Evolutionary conservation across 495 filamentous ascomycete genomes (phyloP), one percentile per base, ranked within the genome.

Genomic region (Trichoderma asperelloides): DNA sequence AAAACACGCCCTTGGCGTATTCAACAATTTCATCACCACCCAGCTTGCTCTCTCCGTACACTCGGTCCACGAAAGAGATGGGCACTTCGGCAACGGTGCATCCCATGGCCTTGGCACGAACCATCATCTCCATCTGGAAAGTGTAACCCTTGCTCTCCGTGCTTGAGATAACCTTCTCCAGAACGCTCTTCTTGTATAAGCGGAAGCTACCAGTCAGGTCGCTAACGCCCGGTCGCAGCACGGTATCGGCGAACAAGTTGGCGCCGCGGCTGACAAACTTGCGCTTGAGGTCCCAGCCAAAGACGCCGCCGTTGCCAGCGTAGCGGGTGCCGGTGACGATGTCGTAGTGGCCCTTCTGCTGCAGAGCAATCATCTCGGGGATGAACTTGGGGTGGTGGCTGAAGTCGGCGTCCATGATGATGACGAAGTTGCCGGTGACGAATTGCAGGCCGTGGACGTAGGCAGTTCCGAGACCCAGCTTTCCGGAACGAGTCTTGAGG

Each of bases 341-440:
- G 74, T 98, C 95, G 79, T 91, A 95, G 77, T 90, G 86, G 70
- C 78, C 81, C 27, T 74, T 76, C 77, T 82, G 81, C 78, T 94
- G 92, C 72, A 84, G 85, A 65, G 79, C 78, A 69, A 96, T 91
- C 91, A 97, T 96, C 72, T 88, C 80, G 66, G 91, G 86, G 74
- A 97, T 91, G 84, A 96, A 97, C 81, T 96, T 96, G 73, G 93
- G 93, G 80, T 98, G 95, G 82, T 98, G 96, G 74, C 87, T 91
- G 86, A 98, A 98, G 78, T 98, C 95, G 78, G 95, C 95, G 81
- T 98, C 95, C 95, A 98, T 98, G 83, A 98, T 98, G 82, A 98
- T 91, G 68, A 98, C 89, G 77, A 86, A 98, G 83, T 93, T 97
- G 69, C 95, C 95, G 27, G 87, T 91, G 43, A 82, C 88, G 74